A percentile compares a stretch with the other conserved stretches of the same genome.
These are phyloP conservation scores for Lagenidium giganteum DNA, from an alignment of 352 stramenopile species.

Conservation along the genomic window DNA sequence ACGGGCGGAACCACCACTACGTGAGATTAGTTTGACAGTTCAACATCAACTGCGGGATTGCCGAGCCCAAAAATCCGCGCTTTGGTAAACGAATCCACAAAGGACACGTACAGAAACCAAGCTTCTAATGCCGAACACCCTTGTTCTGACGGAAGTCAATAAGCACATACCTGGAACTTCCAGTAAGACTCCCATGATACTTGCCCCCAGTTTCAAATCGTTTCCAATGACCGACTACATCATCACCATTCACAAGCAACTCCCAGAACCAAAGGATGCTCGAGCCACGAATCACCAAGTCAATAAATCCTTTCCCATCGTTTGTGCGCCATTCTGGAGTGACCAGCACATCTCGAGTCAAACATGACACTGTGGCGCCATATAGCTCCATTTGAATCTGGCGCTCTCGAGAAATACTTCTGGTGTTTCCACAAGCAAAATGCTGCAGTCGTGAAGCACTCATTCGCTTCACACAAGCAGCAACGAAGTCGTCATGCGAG, in stretches of 20 bases:
- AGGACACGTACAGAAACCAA: slow-evolving; percentile 21
- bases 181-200: slow-evolving; percentile 13
- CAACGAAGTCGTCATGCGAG: slow-evolving; percentile 28
- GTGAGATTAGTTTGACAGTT: slow-evolving; percentile 6
- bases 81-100: slow-evolving; percentile 24
- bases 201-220: slow-evolving; percentile 18
- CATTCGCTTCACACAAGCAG: slow-evolving; percentile 18
- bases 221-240: slow-evolving; percentile 11
- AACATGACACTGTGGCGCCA: slow-evolving; percentile 11
- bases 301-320: slow-evolving; percentile 22
- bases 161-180: slow-evolving; percentile 22
- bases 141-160: slow-evolving; percentile 25
- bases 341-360: slow-evolving; percentile 18
- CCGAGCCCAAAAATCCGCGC: slow-evolving; percentile 8
- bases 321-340: slow-evolving; percentile 14
- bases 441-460: slow-evolving; percentile 13
- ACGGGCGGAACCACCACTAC: background rate
- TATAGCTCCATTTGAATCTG: slow-evolving; percentile 31
- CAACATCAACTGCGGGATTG: slow-evolving; percentile 5
- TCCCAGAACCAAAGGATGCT: slow-evolving; percentile 20
- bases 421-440: slow-evolving; percentile 17
- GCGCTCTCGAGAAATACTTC: slow-evolving; percentile 13
- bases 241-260: slow-evolving; percentile 23
- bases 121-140: slow-evolving; percentile 13
- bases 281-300: slow-evolving; percentile 22